Percentiles rank a stretch among this genome's conserved stretches.
Conservation (phyloP, 1,139 yeast genomes). For the Geotrichum cucujoidarum region DNA sequence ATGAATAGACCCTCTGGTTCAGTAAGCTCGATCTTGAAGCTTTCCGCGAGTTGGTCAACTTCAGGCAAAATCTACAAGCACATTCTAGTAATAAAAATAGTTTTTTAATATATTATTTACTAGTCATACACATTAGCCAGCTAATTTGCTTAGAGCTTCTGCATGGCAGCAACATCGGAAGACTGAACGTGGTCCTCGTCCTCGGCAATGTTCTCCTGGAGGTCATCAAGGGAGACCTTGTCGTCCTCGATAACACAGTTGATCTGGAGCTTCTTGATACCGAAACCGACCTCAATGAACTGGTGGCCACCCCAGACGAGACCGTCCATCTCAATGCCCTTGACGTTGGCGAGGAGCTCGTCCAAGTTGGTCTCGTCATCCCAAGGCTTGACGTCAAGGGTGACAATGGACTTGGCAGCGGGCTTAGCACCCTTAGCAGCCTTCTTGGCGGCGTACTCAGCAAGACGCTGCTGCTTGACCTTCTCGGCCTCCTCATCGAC, state of each 20-base stretch:
- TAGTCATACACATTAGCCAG: neutral
- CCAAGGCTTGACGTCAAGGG: slow-evolving; percentile 99
- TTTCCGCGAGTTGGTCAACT: no score
- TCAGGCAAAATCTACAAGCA: no score
- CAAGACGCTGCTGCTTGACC: slow-evolving; percentile 94
- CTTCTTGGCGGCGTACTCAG: slow-evolving; percentile 96
- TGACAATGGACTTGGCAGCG: slow-evolving; percentile 96
- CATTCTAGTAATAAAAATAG: neutral
- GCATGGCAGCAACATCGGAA: slow-evolving; percentile 97
- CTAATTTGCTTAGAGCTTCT: slow-evolving; percentile 63
- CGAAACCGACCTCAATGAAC: slow-evolving; percentile 96
- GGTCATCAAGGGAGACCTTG: slow-evolving; percentile 86
- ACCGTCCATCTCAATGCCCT: slow-evolving; percentile 83
- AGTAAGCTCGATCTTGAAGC: no score
- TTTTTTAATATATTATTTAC: neutral
- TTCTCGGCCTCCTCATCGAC: slow-evolving; percentile 96
- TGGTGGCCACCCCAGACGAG: slow-evolving; percentile 97
- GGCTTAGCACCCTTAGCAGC: slow-evolving; percentile 96
- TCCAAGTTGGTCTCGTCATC: slow-evolving; percentile 98
- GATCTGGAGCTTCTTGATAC: slow-evolving; percentile 98
- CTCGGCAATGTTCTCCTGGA: slow-evolving; percentile 80
- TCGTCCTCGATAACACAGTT: slow-evolving; percentile 98
- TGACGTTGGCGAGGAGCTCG: slow-evolving; percentile 78
- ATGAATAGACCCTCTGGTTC: no score
- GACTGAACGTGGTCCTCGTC: slow-evolving; percentile 99